Conservation (phyloP, 495 filamentous ascomycete species). For the Sabuloglossum arenarium region DNA sequence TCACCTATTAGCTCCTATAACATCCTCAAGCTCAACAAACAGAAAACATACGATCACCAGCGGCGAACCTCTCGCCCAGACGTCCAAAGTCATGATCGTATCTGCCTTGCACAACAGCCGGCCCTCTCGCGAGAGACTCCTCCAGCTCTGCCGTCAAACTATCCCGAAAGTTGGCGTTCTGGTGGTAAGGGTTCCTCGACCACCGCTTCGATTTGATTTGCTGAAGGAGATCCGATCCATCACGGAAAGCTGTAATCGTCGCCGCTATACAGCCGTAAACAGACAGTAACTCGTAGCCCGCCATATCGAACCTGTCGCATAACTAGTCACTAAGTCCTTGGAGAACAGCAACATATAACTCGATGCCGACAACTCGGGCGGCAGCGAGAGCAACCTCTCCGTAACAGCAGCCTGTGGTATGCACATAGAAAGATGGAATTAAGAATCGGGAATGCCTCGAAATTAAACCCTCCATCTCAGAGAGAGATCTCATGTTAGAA, state of each 20-base stretch:
- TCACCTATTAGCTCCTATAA: no score
- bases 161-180: neutral
- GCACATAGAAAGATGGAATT: no score
- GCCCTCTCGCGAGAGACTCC: constrained; percentile 16
- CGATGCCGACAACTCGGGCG: no score
- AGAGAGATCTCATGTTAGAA: no score
- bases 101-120: constrained; percentile 12
- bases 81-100: constrained; percentile 14
- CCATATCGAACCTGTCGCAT: no score
- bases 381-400: no score
- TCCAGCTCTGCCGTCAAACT: constrained; percentile 18
- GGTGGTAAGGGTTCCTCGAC: constrained; percentile 10
- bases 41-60: constrained; percentile 23
- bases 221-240: constrained; percentile 18
- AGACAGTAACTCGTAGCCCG: constrained; percentile 13
- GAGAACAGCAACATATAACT: no score
- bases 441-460: no score
- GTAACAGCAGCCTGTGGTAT: no score
- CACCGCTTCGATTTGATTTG: constrained; percentile 20
- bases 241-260: constrained; percentile 24
- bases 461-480: no score
- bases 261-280: constrained; percentile 22
- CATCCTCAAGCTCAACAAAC: no score
- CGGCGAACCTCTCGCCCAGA: constrained; percentile 16
- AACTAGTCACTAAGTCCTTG: no score